Evolutionary conservation across 768 basidiomycete genomes (phyloP), one percentile per base, ranked within the genome.

Genomic region (Mycena galericulata): DNA sequence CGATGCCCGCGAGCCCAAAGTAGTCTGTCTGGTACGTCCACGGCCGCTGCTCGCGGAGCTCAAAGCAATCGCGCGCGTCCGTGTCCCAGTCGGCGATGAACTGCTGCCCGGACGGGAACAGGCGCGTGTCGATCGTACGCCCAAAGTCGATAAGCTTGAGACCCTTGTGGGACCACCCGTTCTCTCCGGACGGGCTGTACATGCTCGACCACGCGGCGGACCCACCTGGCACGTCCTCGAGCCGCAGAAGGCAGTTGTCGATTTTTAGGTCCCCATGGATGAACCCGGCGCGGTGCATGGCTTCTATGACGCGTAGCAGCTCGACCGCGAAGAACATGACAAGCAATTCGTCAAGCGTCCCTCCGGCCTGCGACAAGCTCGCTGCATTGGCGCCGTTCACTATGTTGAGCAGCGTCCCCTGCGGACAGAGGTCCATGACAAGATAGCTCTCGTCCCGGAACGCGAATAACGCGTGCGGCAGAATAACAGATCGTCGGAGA

Each of bases 211-310:
- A 95, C 1, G 88, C 85, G 0, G 90, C 83, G 1, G 86, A 79
- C 1, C 90, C 90, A 4, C 90, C 90, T 2, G 91, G 90, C 5
- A 93, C 90, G 57, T 94, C 92, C 70, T 95, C 92, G 49, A 99
- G 86, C 6, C 98, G 90, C 11, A 99, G 84, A n/a, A 99, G 87
- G 77, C 97, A 98, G 81, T 99, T 99, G 81, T 99, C 98, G 78
- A 99, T 98, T 84, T 99, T 99, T 70, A 99, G 87, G 81, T 99
- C 98, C 34, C 98, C 97, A 75, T 99, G 98, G 72, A 99, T 94
- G 82, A 99, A 94, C 14, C 95, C 94, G 0, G 86, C 82, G 18
- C 75, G 63, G 77, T 99, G 98, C 77, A 98, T 87, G 20, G 86
- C 90, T 75, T 97, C 96, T 46, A 98, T 79, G 12, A 93, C 80